Base-by-base conservation (phyloP, 2,329 filamentous ascomycete species). In the Paracorniculantispora psalliotae region DNA sequence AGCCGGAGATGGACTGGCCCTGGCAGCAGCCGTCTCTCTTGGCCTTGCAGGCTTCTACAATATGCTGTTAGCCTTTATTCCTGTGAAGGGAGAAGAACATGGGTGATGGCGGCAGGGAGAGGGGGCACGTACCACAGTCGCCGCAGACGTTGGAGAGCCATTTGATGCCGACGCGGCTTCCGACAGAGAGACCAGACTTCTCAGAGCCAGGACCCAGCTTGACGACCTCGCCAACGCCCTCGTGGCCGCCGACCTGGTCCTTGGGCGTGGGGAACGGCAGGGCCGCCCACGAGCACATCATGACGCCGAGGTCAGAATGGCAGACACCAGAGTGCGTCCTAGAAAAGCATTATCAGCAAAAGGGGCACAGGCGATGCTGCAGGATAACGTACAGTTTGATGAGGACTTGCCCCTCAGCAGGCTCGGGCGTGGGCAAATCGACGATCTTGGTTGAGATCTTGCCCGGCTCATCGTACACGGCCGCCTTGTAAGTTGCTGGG, bases 111-210 rank as follows among this genome's bases (percentile, higher is more conserved):
- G 19, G 7, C n/a, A 6, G 21, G 12, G 17, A 17, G 21, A 8
- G 13, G 13, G 2, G 19, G 10, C 4, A 59, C 59, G 37, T 58
- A 61, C 59, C 44, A 70, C 80, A 81, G 64, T 75, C 74, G 52
- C 79, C 79, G 67, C 85, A 88, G 26, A 81, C 80, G 33, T 72
- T 78, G 17, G 81, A 74, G 60, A 88, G 74, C 84, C 85, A 89
- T 71, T 90, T 90, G 68, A 90, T 82, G 15, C 87, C 87, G 9
- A 90, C 87, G 8, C 86, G 78, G 64, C 89, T 82, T 5, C 86
- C 86, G n/a, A 88, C 66, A 65, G 86, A 86, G 37, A 89, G 73
- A 5, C 77, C 78, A 1, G 80, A 75, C 39, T 66, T 69, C 53
- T 86, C 82, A 21, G 81, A 77, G 8, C 81, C 83, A 0, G 85